Base-by-base conservation (phyloP, 2,329 filamentous ascomycete genomes). In the Myriosclerotinia scirpicola region DNA sequence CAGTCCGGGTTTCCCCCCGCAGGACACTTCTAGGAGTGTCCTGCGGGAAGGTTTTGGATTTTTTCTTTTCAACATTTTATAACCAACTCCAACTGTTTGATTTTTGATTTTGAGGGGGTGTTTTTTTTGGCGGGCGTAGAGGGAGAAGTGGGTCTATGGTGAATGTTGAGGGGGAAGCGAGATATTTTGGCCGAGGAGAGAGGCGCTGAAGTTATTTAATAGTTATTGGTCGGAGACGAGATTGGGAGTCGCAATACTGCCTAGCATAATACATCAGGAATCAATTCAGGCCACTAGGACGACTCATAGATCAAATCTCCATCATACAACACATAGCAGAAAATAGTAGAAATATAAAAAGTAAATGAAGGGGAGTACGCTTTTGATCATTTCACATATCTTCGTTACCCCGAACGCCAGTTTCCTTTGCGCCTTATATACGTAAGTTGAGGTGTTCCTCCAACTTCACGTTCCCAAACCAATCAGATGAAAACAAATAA, bases 351-450 rank as follows among this genome's bases (percentile, higher is more conserved):
- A 50, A 38, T 12, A 50, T 9, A 50, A 14, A 8, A 40, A 34
- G 36, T 50, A 6, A 60, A 8, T 50, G n/a, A 44, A 61, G 58
- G 46, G 26, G 58, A 50, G 58, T 50, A 50, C 34, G 34, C n/a
- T 50, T 55, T 52, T 26, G 30, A 36, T 61, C 58, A 61, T 61
- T 61, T 36, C 58, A 61, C 44, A 61, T 61, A 61, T 61, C 58
- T 61, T 61, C 58, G 34, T 61, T 61, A 50, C 46, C 44, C 44
- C 46, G 34, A 50, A 61, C 58, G 58, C 58, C 58, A 38, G 30
- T 50, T 50, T 26, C 58, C 58, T 26, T 61, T 22, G 30, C 58
- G 58, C 58, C 58, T 26, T 50, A 48, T 48, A 60, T 50, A 50
- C 15, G 58, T 4, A 40, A 50, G 34, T 61, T 22, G 58, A 40